phyloP scores from a whole-genome alignment of 2,329 filamentous ascomycete species.

The Phoma sp. region DNA sequence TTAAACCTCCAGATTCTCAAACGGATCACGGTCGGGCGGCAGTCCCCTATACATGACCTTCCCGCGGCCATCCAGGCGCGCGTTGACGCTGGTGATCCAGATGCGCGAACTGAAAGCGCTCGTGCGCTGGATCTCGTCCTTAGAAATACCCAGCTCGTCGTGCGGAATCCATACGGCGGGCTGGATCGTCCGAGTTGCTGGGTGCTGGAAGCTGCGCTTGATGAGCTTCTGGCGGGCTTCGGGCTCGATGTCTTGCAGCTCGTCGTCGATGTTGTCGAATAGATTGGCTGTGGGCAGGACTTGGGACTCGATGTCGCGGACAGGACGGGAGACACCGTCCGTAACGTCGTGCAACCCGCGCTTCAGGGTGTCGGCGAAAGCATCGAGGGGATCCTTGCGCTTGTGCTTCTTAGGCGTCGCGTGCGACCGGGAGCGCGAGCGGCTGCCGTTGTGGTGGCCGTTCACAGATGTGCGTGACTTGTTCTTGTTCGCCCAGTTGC shows the following conservation, averaged over 20 bases:
- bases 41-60: constrained; percentile 83
- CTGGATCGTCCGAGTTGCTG: constrained; percentile 79
- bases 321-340: constrained; percentile 38
- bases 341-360: constrained; percentile 38
- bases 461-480: constrained; percentile 38
- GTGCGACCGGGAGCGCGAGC: constrained; percentile 30
- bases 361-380: constrained; percentile 34
- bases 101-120: constrained; percentile 74
- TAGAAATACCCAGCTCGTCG: constrained; percentile 87
- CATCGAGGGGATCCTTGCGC: constrained; percentile 36
- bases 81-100: constrained; percentile 94
- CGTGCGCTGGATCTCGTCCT: constrained; percentile 86
- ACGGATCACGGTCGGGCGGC: constrained; percentile 73
- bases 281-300: constrained; percentile 76
- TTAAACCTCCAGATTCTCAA: constrained; percentile 48
- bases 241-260: constrained; percentile 91
- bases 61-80: constrained; percentile 81
- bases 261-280: constrained; percentile 86
- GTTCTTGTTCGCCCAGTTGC: constrained; percentile 38
- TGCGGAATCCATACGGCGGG: constrained; percentile 94
- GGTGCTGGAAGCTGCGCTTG: constrained; percentile 87
- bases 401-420: constrained; percentile 27
- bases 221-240: constrained; percentile 87
- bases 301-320: constrained; percentile 48
- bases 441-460: constrained; percentile 28